Base-by-base conservation (phyloP, 2,329 filamentous ascomycete species). In the Cladosporium cucumerinum region DNA sequence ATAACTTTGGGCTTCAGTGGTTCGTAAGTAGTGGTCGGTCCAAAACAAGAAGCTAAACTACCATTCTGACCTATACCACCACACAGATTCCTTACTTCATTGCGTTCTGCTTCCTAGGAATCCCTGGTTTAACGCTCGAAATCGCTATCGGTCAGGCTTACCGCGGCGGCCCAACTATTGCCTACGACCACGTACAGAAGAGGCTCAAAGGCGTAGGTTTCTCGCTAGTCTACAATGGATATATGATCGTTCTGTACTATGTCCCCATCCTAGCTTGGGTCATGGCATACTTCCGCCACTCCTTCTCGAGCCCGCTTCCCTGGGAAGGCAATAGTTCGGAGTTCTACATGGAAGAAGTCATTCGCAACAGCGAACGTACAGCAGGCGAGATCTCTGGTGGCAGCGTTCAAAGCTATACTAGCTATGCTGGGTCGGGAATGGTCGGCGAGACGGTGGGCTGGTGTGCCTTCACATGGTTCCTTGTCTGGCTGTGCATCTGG, bases 1-100 rank as follows among this genome's bases (percentile, higher is more conserved):
- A 86, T 75, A 86, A 86, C 71, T 80, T 84, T 64, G 85, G 85
- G 2, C 76, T 86, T 4, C 84, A 86, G 69, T 87, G 85, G 85
- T 87, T 85, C 71, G 81, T 86, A 21, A 54, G 51, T n/a, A 46
- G 7, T 16, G 6, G 39, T 5, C 0, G 6, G 8, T 6, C 18
- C 18, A 14, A 1, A 1, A 12, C 3, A 4, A 1, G 23, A 36
- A 26, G 2, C 5, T 2, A 12, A 12, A 26, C 11, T 2, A n/a
- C 5, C 10, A 26, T 5, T 4, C 30, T 57, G 21, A 57, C 30
- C 30, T n/a, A 39, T 7, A 5, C 8, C 28, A 12, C 7, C 14
- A n/a, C 18, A 23, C 18, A 54, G 51, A 54, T 54, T 10, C 51
- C 51, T 21, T 54, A 54, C 51, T 57, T 39, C 7, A 57, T 55